These are phyloP conservation scores for Phlebiopsis gigantea DNA, from an alignment of 768 basidiomycete genomes.

Conservation along the genomic window DNA sequence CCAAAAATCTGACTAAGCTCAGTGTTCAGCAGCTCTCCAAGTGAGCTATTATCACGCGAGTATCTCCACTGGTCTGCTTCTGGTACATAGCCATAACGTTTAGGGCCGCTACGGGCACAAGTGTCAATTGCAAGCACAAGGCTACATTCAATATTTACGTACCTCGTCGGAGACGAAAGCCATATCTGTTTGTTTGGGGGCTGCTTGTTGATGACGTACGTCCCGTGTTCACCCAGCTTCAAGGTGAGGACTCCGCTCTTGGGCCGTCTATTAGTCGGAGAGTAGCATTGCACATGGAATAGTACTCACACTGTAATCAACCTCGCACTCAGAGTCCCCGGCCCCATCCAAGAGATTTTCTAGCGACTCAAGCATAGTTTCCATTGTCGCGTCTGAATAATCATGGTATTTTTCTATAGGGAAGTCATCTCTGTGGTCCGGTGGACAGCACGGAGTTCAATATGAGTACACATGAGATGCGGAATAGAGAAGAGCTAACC, in stretches of 20 bases:
- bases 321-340: constrained; percentile 58
- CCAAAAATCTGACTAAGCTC: constrained; percentile 53
- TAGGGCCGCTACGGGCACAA: constrained; percentile 64
- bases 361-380: constrained; percentile 62
- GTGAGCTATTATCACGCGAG: constrained; percentile 53
- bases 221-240: constrained; percentile 67
- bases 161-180: constrained; percentile 89
- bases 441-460: background rate
- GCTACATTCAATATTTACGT: constrained; percentile 18
- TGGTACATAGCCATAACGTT: constrained; percentile 78
- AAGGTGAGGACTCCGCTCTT: constrained; percentile 92
- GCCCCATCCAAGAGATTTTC: constrained; percentile 66
- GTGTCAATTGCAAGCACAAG: background rate
- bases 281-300: background rate
- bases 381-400: constrained; percentile 76
- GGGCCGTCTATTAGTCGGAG: background rate
- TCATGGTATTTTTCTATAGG: constrained; percentile 62
- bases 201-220: constrained; percentile 96
- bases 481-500: constrained; percentile 31
- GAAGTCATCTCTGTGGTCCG: constrained; percentile 26
- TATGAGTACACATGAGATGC: background rate
- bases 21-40: constrained; percentile 59
- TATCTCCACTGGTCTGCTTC: constrained; percentile 68
- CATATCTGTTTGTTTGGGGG: constrained; percentile 97
- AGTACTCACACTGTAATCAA: constrained; percentile 78